Percentiles rank a stretch among this genome's conserved stretches.
These are phyloP conservation scores for Pseudogymnoascus sp. DNA, from an alignment of 2,329 filamentous ascomycete genomes.

Conservation along the genomic window DNA sequence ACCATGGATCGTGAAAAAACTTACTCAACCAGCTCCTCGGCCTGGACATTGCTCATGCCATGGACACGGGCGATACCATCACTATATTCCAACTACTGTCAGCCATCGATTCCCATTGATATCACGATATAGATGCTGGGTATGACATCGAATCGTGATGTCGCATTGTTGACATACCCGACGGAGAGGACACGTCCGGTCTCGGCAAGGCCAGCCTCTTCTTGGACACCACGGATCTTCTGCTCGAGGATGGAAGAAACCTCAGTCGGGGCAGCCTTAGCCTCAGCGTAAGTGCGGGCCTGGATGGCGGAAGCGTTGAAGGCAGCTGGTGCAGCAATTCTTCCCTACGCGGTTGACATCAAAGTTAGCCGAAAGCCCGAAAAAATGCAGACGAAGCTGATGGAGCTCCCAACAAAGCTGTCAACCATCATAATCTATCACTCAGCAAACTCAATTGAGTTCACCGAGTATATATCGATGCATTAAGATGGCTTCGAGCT, in stretches of 20 bases:
- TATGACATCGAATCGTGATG: neutral
- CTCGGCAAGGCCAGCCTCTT: constrained; percentile 93
- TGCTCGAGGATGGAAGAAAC: constrained; percentile 99
- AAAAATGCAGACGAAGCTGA: constrained; percentile 27
- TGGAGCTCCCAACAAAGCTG: constrained; percentile 32
- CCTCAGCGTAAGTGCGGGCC: constrained; percentile 83
- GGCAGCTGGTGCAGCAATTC: constrained; percentile 74
- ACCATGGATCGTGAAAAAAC: constrained; percentile 34
- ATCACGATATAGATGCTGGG: neutral
- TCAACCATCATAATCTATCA: constrained; percentile 27
- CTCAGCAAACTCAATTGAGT: constrained; percentile 26
- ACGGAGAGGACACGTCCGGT: constrained; percentile 98
- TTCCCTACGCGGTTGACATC: constrained; percentile 56
- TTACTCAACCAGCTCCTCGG: constrained; percentile 99
- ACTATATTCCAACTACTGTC: constrained; percentile 45
- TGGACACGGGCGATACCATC: constrained; percentile 99
- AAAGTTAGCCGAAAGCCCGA: constrained; percentile 46
- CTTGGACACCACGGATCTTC: constrained; percentile 96
- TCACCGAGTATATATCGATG: constrained; percentile 33
- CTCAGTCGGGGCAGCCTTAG: constrained; percentile 94
- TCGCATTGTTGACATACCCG: constrained; percentile 61
- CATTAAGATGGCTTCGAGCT: constrained; percentile 28
- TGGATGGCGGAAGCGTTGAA: constrained; percentile 63
- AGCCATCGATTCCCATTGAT: constrained; percentile 14
- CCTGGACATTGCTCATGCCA: constrained; percentile 99